Evolutionary conservation across 1,284 basidiomycete genomes (phyloP), one percentile per base, ranked within the genome.

Genomic region (Cutaneotrichosporon sp.): DNA sequence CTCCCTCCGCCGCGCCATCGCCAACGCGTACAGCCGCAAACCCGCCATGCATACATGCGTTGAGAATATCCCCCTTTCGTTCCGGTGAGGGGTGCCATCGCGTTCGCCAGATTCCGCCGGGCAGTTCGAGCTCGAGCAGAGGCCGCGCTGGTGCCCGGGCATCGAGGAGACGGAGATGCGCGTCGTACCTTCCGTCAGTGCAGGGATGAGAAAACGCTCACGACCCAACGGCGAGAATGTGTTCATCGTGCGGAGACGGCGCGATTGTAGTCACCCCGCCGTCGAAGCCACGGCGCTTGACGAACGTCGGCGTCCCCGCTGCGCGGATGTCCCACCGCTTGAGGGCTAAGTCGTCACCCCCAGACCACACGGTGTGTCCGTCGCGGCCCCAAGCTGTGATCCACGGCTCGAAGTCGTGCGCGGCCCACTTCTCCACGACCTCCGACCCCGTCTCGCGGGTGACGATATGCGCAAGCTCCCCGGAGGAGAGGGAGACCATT

Each of bases 31-130:
- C 73, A 7, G 93, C 79, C 64, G 93, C 94, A 80, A 91, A 94
- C 1, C 96, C 94, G 59, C 90, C 91, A 67, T 97, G 93, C 96
- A 98, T 99, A 68, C 88, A 90, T 0, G 91, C 96, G 10, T 92
- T 83, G 25, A 97, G 79, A 1, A 98, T 77, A 62, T 92, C 86
- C 22, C 79, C 66, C 55, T 78, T 79, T 33, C 85, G 80, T 3
- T 65, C 57, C 1, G 79, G 58, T 1, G 78, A 80, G 1, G 92
- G 90, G 71, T 97, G 91, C 90, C 93, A 98, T 71, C 96, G 94
- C 45, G 91, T 83, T 16, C 96, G 81, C 96, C 96, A 99, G 11
- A 86, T 87, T 2, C 96, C 96, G 3, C 96, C 96, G 1, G 90
- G 90, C 1, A 91, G 84, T 47, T 86, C 80, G 16, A 81, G 80